These are phyloP conservation scores for Evernia prunastri DNA, from an alignment of 495 filamentous ascomycete genomes.

Conservation along the genomic window DNA sequence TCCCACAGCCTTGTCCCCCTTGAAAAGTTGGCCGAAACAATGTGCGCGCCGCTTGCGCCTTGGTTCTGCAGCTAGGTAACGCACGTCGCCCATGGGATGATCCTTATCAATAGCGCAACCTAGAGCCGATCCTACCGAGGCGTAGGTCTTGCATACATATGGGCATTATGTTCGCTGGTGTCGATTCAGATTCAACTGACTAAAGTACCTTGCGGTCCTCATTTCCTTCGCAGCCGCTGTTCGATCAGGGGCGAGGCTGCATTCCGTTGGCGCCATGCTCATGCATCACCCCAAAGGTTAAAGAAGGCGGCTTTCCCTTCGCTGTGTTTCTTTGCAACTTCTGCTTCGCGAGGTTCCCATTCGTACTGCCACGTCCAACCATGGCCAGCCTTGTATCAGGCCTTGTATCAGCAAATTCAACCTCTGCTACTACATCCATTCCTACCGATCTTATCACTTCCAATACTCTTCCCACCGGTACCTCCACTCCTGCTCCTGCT, in stretches of 20 bases:
- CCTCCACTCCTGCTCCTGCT: neutral
- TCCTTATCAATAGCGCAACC: neutral
- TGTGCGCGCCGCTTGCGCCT: neutral
- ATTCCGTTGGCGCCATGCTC: neutral
- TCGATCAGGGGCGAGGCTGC: neutral
- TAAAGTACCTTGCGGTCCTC: neutral
- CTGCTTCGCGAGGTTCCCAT: neutral
- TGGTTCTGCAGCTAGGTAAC: neutral
- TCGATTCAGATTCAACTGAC: neutral
- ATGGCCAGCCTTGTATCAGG: neutral
- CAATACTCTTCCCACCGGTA: neutral
- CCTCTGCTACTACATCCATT: neutral
- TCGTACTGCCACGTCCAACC: neutral
- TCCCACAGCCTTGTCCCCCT: slow-evolving; percentile 1
- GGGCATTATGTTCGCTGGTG: neutral
- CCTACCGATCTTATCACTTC: no score
- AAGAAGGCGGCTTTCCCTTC: neutral
- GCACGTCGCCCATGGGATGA: neutral
- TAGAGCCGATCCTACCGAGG: neutral
- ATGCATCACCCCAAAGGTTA: neutral
- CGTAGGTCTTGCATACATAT: neutral
- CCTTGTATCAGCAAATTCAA: no score
- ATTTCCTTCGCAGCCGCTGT: neutral
- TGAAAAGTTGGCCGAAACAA: neutral
- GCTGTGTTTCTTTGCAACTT: neutral